Base-by-base conservation (phyloP, 495 filamentous ascomycete species). In the Penicillium fimorum region DNA sequence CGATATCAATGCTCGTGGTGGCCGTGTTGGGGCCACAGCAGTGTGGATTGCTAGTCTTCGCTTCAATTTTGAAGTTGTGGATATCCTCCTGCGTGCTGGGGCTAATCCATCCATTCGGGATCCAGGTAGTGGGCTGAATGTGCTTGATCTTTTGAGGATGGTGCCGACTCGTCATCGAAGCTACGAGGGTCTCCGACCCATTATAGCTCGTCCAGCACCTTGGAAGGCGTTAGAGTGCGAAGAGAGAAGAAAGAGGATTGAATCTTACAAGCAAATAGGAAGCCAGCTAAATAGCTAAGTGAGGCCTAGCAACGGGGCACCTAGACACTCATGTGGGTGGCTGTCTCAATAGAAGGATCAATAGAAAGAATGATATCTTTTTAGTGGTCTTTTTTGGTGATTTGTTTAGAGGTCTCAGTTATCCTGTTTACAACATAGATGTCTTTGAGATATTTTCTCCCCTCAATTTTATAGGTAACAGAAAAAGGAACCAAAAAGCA, bases 1-100 rank as follows among this genome's bases (percentile, higher is more conserved):
- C 15, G 51, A 67, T 41, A 38, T 67, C 13, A 57, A 66, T 61
- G 64, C 61, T 12, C 61, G 45, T 2, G 64, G 64, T 22, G 64
- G 64, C 17, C 64, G 64, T 15, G 41, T 53, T 7, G 60, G 61
- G 29, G 61, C 64, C 3, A 66, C 64, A 3, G 44, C 64, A 13
- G 29, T 66, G 33, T 66, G 60, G 43, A 54, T 56, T 40, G 64
- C 64, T 6, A 32, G 55, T n/a, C 53, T 53, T 24, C 61, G 64
- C 0, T 50, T 51, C 44, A 61, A 66, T 10, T 57, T 47, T 42
- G 61, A 64, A 29, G 56, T 61, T 0, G 61, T 47, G 3, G 48
- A 64, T 4, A 25, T 64, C 7, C 58, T 66, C 15, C 29, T 66
- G 29, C 11, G 17, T 8, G 64, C 61, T 17, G 64, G 64, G 24